Base-by-base conservation (phyloP, 2,329 filamentous ascomycete genomes). In the Aureobasidium zeae region DNA sequence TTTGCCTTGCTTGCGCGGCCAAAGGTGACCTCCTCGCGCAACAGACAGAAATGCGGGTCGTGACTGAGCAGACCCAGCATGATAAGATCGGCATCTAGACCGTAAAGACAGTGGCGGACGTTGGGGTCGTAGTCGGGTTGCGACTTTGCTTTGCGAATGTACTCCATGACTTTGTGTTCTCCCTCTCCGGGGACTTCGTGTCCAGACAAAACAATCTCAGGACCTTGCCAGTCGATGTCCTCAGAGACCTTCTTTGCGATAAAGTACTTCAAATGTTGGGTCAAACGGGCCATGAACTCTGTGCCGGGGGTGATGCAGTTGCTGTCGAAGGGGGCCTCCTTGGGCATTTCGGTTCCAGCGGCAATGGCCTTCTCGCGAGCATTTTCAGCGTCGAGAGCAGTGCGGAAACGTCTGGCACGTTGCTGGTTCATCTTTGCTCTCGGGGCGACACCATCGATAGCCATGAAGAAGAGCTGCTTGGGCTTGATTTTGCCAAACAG, bases 131-230 rank as follows among this genome's bases (percentile, higher is more conserved):
- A 98, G 51, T 81, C 78, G 2, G 85, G 85, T 64, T 98, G 91
- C 36, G 89, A 87, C 71, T 96, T 96, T 50, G 91, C 86, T 64
- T 93, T 86, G 54, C 91, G 84, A 63, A 98, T 98, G 65, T 98
- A 98, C 66, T 98, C 93, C 91, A 98, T 98, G 66, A 98, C 94
- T 70, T 98, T 98, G 71, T 98, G 91, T 65, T 98, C 91, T 56
- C 91, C 91, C 67, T 98, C 93, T 55, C 91, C 91, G 5, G 91
- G 91, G 19, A 96, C 89, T 64, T 98, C 93, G 60, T 98, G 93
- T 44, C 93, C 91, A 5, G 91, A 98, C 47, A 98, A 74, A 42
- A 98, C 87, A 55, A 98, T 81, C 60, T 96, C 88, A 52, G 93
- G 91, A 48, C 85, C 85, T 67, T 98, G 91, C 91, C 91, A 98